Evolutionary conservation across 2,329 filamentous ascomycete genomes (phyloP).

Genomic region (Allantophomopsis cytisporea): DNA sequence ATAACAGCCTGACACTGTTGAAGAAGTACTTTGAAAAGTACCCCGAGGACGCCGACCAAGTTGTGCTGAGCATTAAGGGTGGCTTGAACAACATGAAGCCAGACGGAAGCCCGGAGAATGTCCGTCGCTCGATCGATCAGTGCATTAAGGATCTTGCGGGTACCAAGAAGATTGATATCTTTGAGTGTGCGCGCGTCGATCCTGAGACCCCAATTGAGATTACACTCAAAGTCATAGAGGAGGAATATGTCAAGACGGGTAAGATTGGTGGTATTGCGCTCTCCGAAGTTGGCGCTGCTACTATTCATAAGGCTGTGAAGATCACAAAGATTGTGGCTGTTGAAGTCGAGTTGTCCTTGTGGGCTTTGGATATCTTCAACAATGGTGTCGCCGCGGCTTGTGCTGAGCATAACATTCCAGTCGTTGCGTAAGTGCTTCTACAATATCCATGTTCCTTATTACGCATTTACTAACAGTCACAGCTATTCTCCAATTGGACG

Average conservation of each 20-base stretch:
- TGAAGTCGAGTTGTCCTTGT: constrained; percentile 30
- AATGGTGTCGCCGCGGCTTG: constrained; percentile 32
- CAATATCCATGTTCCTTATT: not conserved
- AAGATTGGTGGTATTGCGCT: constrained; percentile 29
- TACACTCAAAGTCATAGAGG: constrained; percentile 14
- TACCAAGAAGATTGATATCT: constrained; percentile 39
- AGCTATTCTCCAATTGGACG: constrained; percentile 56
- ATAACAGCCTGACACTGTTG: constrained; percentile 45
- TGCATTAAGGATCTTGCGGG: constrained; percentile 32
- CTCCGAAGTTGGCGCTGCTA: constrained; percentile 26
- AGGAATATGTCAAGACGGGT: constrained; percentile 25
- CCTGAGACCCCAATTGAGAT: constrained; percentile 25
- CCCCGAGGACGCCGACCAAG: constrained; percentile 47
- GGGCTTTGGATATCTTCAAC: constrained; percentile 19
- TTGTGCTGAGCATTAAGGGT: constrained; percentile 51
- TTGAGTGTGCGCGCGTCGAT: constrained; percentile 38
- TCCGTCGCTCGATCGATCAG: constrained; percentile 44
- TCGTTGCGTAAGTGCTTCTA: constrained; percentile 36
- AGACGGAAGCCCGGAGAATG: constrained; percentile 36
- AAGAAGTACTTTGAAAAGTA: constrained; percentile 49
- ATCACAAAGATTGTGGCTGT: constrained; percentile 28
- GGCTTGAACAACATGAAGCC: constrained; percentile 25
- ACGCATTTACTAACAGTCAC: constrained; percentile 4
- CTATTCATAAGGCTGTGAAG: constrained; percentile 24
- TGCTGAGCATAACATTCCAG: constrained; percentile 49